A percentile compares a stretch with the other conserved stretches of the same genome.
Evolutionary conservation across 2,329 filamentous ascomycete genomes (phyloP).

Genomic region (Rhinocladiella mackenziei): DNA sequence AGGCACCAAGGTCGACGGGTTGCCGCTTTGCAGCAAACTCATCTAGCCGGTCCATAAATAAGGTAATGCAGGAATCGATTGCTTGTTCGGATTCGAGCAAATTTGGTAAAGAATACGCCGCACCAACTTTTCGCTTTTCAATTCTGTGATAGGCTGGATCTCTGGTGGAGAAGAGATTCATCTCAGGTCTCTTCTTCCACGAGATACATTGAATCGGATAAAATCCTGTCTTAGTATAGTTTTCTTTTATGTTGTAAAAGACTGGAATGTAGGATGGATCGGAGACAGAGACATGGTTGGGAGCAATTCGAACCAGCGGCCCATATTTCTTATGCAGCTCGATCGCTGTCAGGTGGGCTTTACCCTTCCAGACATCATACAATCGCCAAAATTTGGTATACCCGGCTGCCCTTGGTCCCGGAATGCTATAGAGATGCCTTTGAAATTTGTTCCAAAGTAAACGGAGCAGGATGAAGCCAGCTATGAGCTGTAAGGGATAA

Average conservation of each 20-base stretch:
- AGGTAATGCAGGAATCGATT: constrained; percentile 45
- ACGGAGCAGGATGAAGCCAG: constrained; percentile 6
- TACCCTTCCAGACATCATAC: constrained; percentile 60
- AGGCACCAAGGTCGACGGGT: constrained; percentile 38
- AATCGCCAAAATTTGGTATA: constrained; percentile 74
- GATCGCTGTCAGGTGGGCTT: constrained; percentile 64
- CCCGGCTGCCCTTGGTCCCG: constrained; percentile 65
- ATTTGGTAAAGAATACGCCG: constrained; percentile 29
- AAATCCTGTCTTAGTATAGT: constrained; percentile 25
- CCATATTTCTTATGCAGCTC: constrained; percentile 67
- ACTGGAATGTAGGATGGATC: constrained; percentile 50
- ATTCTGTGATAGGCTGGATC: constrained; percentile 66
- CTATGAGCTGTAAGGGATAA: constrained; percentile 10
- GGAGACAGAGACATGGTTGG: constrained; percentile 68
- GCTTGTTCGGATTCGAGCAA: constrained; percentile 30
- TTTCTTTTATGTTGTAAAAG: constrained; percentile 26
- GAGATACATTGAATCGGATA: constrained; percentile 27
- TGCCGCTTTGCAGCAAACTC: constrained; percentile 39
- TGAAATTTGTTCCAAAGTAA: constrained; percentile 22
- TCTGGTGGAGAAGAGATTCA: constrained; percentile 71
- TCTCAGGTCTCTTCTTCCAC: constrained; percentile 59
- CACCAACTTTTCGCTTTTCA: constrained; percentile 26
- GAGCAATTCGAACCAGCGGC: constrained; percentile 68
- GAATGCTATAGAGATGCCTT: constrained; percentile 34
- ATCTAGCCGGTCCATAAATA: constrained; percentile 53